Evolutionary conservation across 345 rosid species (phyloP).

Genomic region (Populus alba): DNA sequence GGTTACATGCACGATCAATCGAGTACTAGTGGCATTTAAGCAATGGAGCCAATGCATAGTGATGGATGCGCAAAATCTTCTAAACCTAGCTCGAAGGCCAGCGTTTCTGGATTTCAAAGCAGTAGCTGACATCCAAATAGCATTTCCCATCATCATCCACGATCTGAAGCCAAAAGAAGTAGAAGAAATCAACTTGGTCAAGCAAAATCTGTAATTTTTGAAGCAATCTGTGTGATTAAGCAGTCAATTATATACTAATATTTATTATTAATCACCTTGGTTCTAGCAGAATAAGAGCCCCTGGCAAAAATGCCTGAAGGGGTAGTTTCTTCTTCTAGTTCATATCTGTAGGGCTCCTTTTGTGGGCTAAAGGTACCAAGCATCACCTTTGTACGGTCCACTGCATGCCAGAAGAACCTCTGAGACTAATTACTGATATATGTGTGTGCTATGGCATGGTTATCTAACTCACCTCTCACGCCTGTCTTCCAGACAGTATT

Average conservation of each 20-base stretch:
- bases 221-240: background rate
- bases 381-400: constrained; percentile 32
- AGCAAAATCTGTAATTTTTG: background rate
- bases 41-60: background rate
- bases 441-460: background rate
- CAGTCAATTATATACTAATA: too few relatives aligned
- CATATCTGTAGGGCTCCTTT: constrained; percentile 29
- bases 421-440: background rate
- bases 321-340: constrained; percentile 30
- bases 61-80: background rate
- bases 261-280: constrained; percentile 12
- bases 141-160: constrained; percentile 39
- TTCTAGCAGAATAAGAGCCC: constrained; percentile 35
- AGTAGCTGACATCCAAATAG: constrained; percentile 34
- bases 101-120: constrained; percentile 37
- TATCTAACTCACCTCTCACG: constrained; percentile 16
- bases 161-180: constrained; percentile 19
- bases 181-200: background rate
- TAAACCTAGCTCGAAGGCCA: constrained; percentile 17
- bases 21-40: too few relatives aligned
- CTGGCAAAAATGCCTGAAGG: constrained; percentile 38
- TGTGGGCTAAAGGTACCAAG: constrained; percentile 32
- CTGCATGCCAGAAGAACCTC: constrained; percentile 5
- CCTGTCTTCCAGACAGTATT: constrained; percentile 41
- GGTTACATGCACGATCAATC: too few relatives aligned